Conservation (phyloP, 768 basidiomycete genomes). For the Russula vinacea region DNA sequence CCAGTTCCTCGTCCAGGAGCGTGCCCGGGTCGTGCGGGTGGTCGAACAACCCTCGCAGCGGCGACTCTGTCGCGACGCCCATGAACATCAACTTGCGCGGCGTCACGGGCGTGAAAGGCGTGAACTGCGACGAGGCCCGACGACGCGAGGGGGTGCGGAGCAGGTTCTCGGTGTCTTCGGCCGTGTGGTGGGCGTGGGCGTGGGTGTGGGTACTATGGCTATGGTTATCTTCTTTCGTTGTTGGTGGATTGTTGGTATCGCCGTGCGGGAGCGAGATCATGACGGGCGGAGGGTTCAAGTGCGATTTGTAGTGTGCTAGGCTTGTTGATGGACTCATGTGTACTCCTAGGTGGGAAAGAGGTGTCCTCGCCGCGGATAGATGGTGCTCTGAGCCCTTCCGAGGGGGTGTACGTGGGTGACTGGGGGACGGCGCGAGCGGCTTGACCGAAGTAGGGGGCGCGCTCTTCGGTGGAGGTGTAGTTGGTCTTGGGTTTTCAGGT, state of each 20-base stretch:
- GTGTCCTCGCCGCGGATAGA: slow-evolving; percentile 61
- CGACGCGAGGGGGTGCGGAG: slow-evolving; percentile 48
- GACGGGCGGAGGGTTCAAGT: slow-evolving; percentile 60
- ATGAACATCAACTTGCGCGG: slow-evolving; percentile 45
- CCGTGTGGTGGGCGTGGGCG: slow-evolving; percentile 19
- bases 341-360: slow-evolving; percentile 62
- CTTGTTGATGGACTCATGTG: slow-evolving; percentile 68
- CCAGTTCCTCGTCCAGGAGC: slow-evolving; percentile 70
- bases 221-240: slow-evolving; percentile 34
- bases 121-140: slow-evolving; percentile 34
- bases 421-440: slow-evolving; percentile 38
- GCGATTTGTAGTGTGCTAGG: slow-evolving; percentile 64
- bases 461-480: slow-evolving; percentile 22
- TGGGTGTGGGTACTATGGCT: not conserved
- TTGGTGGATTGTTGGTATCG: slow-evolving; percentile 36
- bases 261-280: slow-evolving; percentile 33
- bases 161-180: slow-evolving; percentile 32
- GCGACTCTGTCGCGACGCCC: slow-evolving; percentile 38
- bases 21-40: slow-evolving; percentile 71
- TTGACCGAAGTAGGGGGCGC: slow-evolving; percentile 9
- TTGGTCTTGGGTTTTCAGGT: not conserved
- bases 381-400: slow-evolving; percentile 36
- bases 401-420: slow-evolving; percentile 42
- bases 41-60: slow-evolving; percentile 56
- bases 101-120: slow-evolving; percentile 40